Evolutionary conservation across 1,284 basidiomycete genomes (phyloP).

Genomic region (Jaminaea rosea): DNA sequence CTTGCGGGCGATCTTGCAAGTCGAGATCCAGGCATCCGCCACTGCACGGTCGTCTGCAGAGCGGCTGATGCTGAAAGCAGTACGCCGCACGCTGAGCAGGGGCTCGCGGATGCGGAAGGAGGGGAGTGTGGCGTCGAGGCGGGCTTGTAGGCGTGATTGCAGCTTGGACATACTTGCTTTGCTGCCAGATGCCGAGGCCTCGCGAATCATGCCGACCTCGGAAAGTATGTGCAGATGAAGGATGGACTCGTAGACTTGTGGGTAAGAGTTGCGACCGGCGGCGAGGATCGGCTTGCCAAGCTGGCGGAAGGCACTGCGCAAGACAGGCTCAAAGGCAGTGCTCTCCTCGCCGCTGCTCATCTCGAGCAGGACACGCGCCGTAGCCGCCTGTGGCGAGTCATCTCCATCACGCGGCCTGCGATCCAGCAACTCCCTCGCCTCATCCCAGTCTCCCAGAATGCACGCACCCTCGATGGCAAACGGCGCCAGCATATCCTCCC

Average conservation of each 20-base stretch:
- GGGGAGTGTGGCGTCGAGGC: slow-evolving; percentile 71
- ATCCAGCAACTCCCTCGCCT: slow-evolving; percentile 50
- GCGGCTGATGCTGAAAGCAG: slow-evolving; percentile 65
- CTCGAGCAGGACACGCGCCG: slow-evolving; percentile 73
- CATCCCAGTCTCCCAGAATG: slow-evolving; percentile 88
- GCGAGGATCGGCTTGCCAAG: slow-evolving; percentile 75
- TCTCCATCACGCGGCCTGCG: slow-evolving; percentile 15
- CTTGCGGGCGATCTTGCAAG: slow-evolving; percentile 88
- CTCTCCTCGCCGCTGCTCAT: slow-evolving; percentile 56
- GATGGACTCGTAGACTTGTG: slow-evolving; percentile 75
- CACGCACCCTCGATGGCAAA: slow-evolving; percentile 90
- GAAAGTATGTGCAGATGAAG: slow-evolving; percentile 78
- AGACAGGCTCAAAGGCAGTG: slow-evolving; percentile 41
- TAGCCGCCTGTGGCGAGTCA: slow-evolving; percentile 58
- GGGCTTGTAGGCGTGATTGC: slow-evolving; percentile 52
- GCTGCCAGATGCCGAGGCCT: slow-evolving; percentile 13
- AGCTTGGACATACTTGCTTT: slow-evolving; percentile 47
- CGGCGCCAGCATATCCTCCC: slow-evolving; percentile 67
- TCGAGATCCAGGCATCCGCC: slow-evolving; percentile 78
- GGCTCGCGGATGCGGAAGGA: slow-evolving; percentile 87
- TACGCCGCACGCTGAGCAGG: slow-evolving; percentile 77
- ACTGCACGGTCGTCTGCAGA: slow-evolving; percentile 53
- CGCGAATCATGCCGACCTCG: slow-evolving; percentile 66
- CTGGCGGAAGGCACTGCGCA: slow-evolving; percentile 63
- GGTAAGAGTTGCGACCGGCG: slow-evolving; percentile 64